phyloP scores from a whole-genome alignment of 495 filamentous ascomycete genomes.

The Penicillium angulare region DNA sequence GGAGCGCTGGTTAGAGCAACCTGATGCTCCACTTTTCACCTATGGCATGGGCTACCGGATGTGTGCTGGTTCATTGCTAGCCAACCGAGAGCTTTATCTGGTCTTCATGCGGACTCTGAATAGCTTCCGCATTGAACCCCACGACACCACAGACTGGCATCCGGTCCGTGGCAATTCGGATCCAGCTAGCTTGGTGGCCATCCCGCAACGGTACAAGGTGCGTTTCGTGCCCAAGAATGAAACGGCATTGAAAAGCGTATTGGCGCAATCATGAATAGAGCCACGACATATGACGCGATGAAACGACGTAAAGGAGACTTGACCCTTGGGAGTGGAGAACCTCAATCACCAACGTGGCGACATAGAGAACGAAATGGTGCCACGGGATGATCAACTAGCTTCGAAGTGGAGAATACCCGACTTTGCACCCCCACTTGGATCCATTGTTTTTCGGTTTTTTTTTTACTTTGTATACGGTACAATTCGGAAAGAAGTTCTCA shows the following conservation, averaged over 20 bases:
- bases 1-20: conserved; percentile 61
- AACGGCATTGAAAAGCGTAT: conserved; percentile 30
- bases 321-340: neutral
- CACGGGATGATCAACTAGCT: neutral
- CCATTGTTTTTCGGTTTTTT: neutral
- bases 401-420: neutral
- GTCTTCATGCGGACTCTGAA: conserved; percentile 61
- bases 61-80: conserved; percentile 62
- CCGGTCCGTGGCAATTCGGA: conserved; percentile 56
- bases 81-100: conserved; percentile 64
- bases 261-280: conserved; percentile 18
- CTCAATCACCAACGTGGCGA: neutral
- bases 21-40: conserved; percentile 59
- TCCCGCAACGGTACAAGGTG: conserved; percentile 54
- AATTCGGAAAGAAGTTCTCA: neutral
- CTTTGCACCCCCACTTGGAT: neutral
- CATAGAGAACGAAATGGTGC: neutral
- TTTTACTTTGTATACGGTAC: neutral
- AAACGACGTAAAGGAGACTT: neutral
- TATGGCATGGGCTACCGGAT: conserved; percentile 65
- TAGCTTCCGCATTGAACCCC: conserved; percentile 54
- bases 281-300: neutral
- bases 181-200: conserved; percentile 57
- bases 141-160: conserved; percentile 50
- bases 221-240: conserved; percentile 53